Conservation (phyloP, 2,329 filamentous ascomycete genomes). For the Cyphellophora attinorum region DNA sequence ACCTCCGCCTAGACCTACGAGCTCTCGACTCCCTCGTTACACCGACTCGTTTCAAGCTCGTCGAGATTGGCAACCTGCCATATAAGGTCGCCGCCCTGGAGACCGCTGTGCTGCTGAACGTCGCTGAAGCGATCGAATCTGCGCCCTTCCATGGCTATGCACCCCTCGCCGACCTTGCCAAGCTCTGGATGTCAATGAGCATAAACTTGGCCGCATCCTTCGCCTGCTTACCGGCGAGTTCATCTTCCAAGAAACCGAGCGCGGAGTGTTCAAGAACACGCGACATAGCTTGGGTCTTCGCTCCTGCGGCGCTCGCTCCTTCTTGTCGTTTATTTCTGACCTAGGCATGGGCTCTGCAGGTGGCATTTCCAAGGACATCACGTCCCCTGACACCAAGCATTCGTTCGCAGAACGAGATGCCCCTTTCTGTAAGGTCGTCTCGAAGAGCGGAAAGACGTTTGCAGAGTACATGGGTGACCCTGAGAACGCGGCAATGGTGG, state of each 20-base stretch:
- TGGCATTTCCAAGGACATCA: slow-evolving; percentile 4
- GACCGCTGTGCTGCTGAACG: slow-evolving; percentile 3
- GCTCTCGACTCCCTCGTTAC: slow-evolving; percentile 6
- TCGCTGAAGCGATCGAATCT: slow-evolving; percentile 4
- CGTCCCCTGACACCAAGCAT: slow-evolving; percentile 3
- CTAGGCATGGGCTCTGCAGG: slow-evolving; percentile 1
- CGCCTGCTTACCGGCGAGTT: slow-evolving; percentile 4
- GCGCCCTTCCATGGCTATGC: slow-evolving; percentile 4
- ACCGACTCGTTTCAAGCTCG: slow-evolving; percentile 5
- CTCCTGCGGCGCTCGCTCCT: slow-evolving; percentile 4
- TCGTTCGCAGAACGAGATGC: slow-evolving; percentile 5
- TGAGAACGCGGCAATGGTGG: slow-evolving; percentile 4
- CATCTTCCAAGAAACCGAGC: slow-evolving; percentile 5
- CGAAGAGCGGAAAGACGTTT: slow-evolving; percentile 3
- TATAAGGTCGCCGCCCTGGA: slow-evolving; percentile 3
- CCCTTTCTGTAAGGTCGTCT: slow-evolving; percentile 3
- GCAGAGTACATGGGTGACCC: slow-evolving; percentile 6
- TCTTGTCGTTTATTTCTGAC: slow-evolving; percentile 5
- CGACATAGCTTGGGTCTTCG: slow-evolving; percentile 5
- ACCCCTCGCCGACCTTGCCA: slow-evolving; percentile 2
- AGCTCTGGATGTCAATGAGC: slow-evolving; percentile 3
- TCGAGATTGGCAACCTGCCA: slow-evolving; percentile 2
- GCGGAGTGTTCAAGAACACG: slow-evolving; percentile 4
- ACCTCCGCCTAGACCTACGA: slow-evolving; percentile 5
- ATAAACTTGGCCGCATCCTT: slow-evolving; percentile 6